Conservation (phyloP, 495 filamentous ascomycete species). For the Trichoderma reesei region DNA sequence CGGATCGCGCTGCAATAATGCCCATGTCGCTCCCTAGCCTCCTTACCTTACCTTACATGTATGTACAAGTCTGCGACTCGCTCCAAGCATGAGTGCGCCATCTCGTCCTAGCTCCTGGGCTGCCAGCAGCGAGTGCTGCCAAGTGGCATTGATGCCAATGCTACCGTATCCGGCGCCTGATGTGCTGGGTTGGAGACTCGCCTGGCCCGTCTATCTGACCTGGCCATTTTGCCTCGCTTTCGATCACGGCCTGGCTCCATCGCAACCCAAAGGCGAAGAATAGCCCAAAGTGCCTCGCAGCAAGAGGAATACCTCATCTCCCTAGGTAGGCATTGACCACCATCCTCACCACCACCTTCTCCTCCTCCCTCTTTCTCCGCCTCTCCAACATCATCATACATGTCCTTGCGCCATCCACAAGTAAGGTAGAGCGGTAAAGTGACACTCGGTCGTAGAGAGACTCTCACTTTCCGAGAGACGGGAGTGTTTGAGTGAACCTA, state of each 20-base stretch:
- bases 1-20: neutral
- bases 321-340: neutral
- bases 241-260: neutral
- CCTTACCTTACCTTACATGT: no score
- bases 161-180: constrained; percentile 6
- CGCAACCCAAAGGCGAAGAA: neutral
- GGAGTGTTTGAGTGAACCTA: no score
- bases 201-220: constrained; percentile 2
- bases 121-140: neutral
- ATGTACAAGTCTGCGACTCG: no score
- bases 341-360: no score
- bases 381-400: neutral
- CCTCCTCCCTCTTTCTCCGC: no score
- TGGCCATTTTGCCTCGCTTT: neutral
- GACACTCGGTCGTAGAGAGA: neutral
- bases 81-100: neutral
- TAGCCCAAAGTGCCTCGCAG: neutral
- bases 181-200: no score
- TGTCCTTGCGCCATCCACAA: neutral
- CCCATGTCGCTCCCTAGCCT: neutral
- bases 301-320: no score
- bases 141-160: constrained; percentile 3
- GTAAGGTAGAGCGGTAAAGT: neutral
- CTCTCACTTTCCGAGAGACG: neutral
- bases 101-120: neutral